Base-by-base conservation (phyloP, 176 grass and related monocot species). In the Eragrostis nindensis region DNA sequence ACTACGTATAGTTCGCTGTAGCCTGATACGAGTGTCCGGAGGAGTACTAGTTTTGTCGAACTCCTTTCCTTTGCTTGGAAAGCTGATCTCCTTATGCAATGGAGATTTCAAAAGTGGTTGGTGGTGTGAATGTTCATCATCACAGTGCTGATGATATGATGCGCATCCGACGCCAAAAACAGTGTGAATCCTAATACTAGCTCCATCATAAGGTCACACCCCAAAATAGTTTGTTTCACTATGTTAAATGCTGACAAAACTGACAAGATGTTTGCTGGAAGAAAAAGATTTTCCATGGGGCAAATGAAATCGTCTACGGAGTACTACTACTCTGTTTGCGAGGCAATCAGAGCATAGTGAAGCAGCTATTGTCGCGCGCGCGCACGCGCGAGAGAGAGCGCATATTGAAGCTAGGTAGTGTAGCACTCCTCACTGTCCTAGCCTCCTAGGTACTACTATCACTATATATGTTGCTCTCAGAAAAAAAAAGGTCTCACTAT, bases 201-300 rank as follows among this genome's bases (percentile, higher is more conserved):
- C 47, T 45, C 52, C 47, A 36, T 36, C 18, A 49, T 12, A 14
- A 44, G 69, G 45, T 32, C 47, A 22, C 18, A 64, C 78, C 45
- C 19, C 4, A 36, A 30, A 87, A 76, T 63, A 63, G 64, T 81
- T 60, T 70, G 25, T 43, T 48, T 83, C 73, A 55, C 17, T 40
- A 56, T 67, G 40, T 57, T 42, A 10, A 27, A 78, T 88, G 8
- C 74, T 49, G 75, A 83, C 80, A 88, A 83, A 66, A 48, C 26
- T 22, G 80, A 50, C 74, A 73, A 67, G 86, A 61, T 47, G 15
- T 45, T 46, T 62, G 22, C 21, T 62, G 40, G 7, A 36, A 22
- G 5, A 4, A 36, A 27, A 60, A 61, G 6, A 22, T 75, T 42
- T 42, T 38, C 22, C 19, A 22, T 71, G 19, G 46, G 7, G 66